These are phyloP conservation scores for Xylaria scruposa DNA, from an alignment of 495 filamentous ascomycete species.

Conservation along the genomic window DNA sequence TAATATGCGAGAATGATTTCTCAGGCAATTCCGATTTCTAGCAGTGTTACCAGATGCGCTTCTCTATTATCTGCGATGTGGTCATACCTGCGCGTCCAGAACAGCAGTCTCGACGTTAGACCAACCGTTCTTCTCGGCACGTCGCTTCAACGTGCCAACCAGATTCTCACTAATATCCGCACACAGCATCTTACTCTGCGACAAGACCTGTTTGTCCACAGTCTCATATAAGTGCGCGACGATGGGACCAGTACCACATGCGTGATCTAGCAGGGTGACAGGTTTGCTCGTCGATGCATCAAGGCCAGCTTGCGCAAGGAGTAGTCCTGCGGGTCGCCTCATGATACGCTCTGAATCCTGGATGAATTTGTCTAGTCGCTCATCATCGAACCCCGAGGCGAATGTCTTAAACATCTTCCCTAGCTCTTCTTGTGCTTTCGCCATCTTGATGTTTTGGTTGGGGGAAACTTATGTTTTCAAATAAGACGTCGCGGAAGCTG, in stretches of 20 bases:
- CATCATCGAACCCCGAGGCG: slow-evolving; percentile 23
- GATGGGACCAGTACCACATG: slow-evolving; percentile 51
- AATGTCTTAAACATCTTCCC: slow-evolving; percentile 40
- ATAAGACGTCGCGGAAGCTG: no score
- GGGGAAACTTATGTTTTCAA: background rate
- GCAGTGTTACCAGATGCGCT: slow-evolving; percentile 6
- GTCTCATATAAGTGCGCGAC: slow-evolving; percentile 40
- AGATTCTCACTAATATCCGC: slow-evolving; percentile 45
- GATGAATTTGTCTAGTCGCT: slow-evolving; percentile 38
- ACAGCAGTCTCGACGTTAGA: slow-evolving; percentile 39
- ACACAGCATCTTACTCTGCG: slow-evolving; percentile 47
- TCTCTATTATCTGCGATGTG: background rate
- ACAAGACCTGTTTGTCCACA: slow-evolving; percentile 38
- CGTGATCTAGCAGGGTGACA: slow-evolving; percentile 49
- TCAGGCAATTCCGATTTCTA: slow-evolving; percentile 43
- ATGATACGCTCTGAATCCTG: slow-evolving; percentile 44
- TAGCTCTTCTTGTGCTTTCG: slow-evolving; percentile 35
- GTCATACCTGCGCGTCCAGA: slow-evolving; percentile 47
- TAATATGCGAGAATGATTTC: slow-evolving; percentile 47
- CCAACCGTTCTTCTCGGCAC: slow-evolving; percentile 42
- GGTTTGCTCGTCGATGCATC: slow-evolving; percentile 37
- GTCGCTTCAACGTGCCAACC: slow-evolving; percentile 39
- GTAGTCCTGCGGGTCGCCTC: slow-evolving; percentile 37
- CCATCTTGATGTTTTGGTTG: slow-evolving; percentile 30
- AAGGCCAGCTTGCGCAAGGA: slow-evolving; percentile 48